These are phyloP conservation scores for Exserohilum rostratum DNA, from an alignment of 2,329 filamentous ascomycete species.

Conservation along the genomic window DNA sequence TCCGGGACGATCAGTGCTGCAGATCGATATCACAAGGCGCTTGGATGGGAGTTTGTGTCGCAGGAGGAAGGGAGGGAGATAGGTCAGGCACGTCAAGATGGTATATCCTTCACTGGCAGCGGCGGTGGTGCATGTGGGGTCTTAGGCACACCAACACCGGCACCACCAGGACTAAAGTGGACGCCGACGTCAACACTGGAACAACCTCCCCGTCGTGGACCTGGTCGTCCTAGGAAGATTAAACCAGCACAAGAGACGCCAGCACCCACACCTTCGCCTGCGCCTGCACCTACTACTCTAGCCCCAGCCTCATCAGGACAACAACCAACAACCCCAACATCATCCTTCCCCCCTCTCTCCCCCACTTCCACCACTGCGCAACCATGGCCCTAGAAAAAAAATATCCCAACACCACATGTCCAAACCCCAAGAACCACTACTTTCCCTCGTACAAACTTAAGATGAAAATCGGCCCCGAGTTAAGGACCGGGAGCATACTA, in stretches of 20 bases:
- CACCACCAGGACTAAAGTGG: no score
- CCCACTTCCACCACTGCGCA: slow-evolving; percentile 9
- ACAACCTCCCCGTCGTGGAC: no score
- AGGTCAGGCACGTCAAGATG: no score
- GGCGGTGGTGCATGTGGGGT: no score
- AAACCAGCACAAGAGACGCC: not conserved
- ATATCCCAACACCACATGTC: not conserved
- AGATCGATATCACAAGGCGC: no score
- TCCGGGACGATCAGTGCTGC: no score
- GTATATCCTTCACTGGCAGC: no score
- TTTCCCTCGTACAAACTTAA: not conserved
- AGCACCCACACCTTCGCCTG: not conserved
- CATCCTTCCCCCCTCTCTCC: not conserved
- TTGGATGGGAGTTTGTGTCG: no score
- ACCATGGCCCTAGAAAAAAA: slow-evolving; percentile 12
- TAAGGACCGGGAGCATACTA: slow-evolving; percentile 4
- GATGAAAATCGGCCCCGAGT: slow-evolving; percentile 6
- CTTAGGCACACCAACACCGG: not conserved
- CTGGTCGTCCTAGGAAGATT: no score
- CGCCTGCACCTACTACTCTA: not conserved
- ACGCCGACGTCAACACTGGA: no score
- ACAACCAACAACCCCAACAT: not conserved
- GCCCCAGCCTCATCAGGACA: not conserved
- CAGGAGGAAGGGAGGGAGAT: no score
- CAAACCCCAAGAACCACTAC: not conserved